These are phyloP conservation scores for Flaveria linearis DNA, from an alignment of 129 eudicot genomes.

Conservation along the genomic window DNA sequence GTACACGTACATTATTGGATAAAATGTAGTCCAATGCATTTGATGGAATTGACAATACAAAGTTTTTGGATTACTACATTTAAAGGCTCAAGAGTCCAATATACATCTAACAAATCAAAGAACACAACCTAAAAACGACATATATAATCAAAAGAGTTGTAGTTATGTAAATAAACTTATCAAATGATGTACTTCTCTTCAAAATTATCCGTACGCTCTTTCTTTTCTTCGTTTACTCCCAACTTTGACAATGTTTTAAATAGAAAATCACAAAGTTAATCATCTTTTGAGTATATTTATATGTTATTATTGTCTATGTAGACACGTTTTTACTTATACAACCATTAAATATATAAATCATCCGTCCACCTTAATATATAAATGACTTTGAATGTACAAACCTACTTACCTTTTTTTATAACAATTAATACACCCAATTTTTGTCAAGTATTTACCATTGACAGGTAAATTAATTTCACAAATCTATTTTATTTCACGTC, in stretches of 20 bases:
- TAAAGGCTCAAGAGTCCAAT: background rate
- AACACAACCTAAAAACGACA: background rate
- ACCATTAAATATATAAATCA: too few relatives aligned
- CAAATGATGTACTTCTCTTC: too few relatives aligned
- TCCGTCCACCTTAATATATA: too few relatives aligned
- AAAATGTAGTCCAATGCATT: background rate
- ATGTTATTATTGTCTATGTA: too few relatives aligned
- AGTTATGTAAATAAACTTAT: background rate
- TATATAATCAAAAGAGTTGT: background rate
- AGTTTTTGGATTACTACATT: background rate
- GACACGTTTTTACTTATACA: too few relatives aligned
- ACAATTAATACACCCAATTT: too few relatives aligned
- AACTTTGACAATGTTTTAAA: background rate
- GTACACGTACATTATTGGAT: background rate
- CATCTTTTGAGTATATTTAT: background rate
- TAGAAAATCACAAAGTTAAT: background rate
- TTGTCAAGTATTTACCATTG: too few relatives aligned
- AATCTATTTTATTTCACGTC: too few relatives aligned
- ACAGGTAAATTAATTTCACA: too few relatives aligned
- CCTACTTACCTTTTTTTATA: too few relatives aligned
- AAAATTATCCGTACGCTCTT: background rate
- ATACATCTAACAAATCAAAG: background rate
- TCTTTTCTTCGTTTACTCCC: background rate
- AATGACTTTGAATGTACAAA: too few relatives aligned
- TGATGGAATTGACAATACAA: slow-evolving; percentile 4